Percentiles rank a stretch among this genome's conserved stretches.
Evolutionary conservation across 768 basidiomycete genomes (phyloP).

Genomic region (Leccinum variicolor): DNA sequence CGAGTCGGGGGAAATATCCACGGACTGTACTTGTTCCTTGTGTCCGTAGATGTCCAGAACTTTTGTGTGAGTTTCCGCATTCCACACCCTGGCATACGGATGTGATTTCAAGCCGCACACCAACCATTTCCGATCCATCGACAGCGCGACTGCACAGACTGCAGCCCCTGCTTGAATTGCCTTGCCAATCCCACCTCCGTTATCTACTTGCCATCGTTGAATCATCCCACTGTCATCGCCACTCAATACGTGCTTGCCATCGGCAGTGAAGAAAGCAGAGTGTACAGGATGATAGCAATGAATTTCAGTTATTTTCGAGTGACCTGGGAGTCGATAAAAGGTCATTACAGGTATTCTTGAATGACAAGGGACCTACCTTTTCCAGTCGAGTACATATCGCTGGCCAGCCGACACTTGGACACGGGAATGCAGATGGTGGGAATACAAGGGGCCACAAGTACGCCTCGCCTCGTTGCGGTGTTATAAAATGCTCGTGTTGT

Average conservation of each 20-base stretch:
- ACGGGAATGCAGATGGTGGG: too few relatives aligned
- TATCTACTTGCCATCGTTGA: not conserved
- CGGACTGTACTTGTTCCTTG: fast-evolving
- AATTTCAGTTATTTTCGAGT: not conserved
- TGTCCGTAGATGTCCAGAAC: not conserved
- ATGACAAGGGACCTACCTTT: not conserved
- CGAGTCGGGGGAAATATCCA: not conserved
- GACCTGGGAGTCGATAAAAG: not conserved
- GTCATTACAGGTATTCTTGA: not conserved
- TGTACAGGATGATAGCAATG: not conserved
- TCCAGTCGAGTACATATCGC: not conserved
- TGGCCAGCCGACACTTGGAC: not conserved
- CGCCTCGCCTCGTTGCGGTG: too few relatives aligned
- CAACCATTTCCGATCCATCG: not conserved
- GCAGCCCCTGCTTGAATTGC: not conserved
- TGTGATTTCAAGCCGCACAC: not conserved
- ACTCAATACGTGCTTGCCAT: not conserved
- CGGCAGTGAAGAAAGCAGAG: not conserved
- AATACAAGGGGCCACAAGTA: too few relatives aligned
- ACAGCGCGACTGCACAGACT: not conserved
- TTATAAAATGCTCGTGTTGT: too few relatives aligned
- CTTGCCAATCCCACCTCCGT: not conserved
- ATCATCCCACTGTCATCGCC: not conserved
- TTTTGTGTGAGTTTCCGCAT: not conserved
- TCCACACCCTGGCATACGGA: not conserved